Base-by-base conservation (phyloP, 202 grass and related monocot genomes). In the Panicum hallii region DNA sequence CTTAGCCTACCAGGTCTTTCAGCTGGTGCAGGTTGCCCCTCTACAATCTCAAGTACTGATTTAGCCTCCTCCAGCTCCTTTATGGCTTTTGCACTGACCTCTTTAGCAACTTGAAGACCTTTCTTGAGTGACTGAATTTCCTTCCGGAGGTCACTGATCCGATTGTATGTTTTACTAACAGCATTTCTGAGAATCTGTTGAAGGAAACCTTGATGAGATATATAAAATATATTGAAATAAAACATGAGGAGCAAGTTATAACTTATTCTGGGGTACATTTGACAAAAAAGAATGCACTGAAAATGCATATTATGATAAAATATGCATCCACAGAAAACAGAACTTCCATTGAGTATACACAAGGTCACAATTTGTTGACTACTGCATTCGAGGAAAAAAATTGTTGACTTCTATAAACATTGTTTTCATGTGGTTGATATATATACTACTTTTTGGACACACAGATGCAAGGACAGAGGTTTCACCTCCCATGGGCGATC, bases 401-500 rank as follows among this genome's bases (percentile, higher is more conserved):
- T 11, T 26, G 3, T 22, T 63, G 11, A 43, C 8, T 38, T 80
- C 26, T 17, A 22, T n/a, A 81, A 82, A 69, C 41, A 81, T 60
- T 82, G 34, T 61, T 43, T 34, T 61, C 1, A 48, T 71, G 55
- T 41, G 15, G 41, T 83, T 74, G 30, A 43, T 75, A 69, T 67
- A 75, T 81, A 72, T 15, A 57, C 28, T 57, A 45, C n/a, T n/a
- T 67, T 63, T 52, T 79, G 6, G 19, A 84, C 5, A 79, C 9
- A 63, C 61, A 50, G 8, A 70, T 61, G 6, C 30, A 76, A 11
- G 72, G 77, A 84, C 72, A 83, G 72, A 81, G 49, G 53, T 56
- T 17, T 19, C 82, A 99, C 97, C 93, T 99, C 97, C 97, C 97
- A 99, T 82, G 97, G 93, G 68, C 91, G 87, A 89, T 99, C 97